Percentiles rank a stretch among this genome's conserved stretches.
Conservation (phyloP, 2,329 filamentous ascomycete species). For the Colletotrichum plurivorum region DNA sequence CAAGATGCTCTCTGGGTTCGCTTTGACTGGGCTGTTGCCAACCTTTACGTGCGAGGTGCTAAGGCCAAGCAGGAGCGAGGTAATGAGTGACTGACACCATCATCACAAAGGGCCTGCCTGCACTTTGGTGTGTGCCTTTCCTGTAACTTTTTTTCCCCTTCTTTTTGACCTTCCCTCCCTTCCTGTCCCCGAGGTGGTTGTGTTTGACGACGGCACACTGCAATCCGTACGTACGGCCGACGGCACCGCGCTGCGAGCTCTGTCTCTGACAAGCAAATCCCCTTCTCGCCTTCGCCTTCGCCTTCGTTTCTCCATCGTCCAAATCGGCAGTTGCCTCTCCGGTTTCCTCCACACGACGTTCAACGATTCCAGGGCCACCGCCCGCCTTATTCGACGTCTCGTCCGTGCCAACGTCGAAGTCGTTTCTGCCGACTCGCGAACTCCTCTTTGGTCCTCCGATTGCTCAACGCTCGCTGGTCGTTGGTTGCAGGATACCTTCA, state of each 20-base stretch:
- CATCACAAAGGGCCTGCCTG: conserved; percentile 40
- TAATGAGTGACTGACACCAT: conserved; percentile 37
- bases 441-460: neutral
- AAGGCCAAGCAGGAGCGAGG: conserved; percentile 24
- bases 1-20: conserved; percentile 4
- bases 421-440: neutral
- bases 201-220: conserved; percentile 29
- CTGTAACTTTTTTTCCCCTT: conserved; percentile 6
- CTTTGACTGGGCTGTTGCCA: conserved; percentile 14
- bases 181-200: conserved; percentile 9
- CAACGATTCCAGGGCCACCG: neutral
- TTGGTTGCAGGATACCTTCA: conserved; percentile 19
- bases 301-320: conserved; percentile 14
- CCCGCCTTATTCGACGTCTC: conserved; percentile 4
- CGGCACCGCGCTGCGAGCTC: conserved; percentile 31
- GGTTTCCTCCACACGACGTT: conserved; percentile 12
- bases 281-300: conserved; percentile 14
- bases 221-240: conserved; percentile 22
- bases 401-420: conserved; percentile 7
- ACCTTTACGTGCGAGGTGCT: conserved; percentile 25
- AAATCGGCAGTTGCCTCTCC: conserved; percentile 6
- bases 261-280: conserved; percentile 14
- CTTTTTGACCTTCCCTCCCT: neutral
- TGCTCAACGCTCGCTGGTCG: conserved; percentile 8
- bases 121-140: conserved; percentile 34